phyloP scores from a whole-genome alignment of 129 eudicot genomes.

The Chrysanthemum seticuspe region DNA sequence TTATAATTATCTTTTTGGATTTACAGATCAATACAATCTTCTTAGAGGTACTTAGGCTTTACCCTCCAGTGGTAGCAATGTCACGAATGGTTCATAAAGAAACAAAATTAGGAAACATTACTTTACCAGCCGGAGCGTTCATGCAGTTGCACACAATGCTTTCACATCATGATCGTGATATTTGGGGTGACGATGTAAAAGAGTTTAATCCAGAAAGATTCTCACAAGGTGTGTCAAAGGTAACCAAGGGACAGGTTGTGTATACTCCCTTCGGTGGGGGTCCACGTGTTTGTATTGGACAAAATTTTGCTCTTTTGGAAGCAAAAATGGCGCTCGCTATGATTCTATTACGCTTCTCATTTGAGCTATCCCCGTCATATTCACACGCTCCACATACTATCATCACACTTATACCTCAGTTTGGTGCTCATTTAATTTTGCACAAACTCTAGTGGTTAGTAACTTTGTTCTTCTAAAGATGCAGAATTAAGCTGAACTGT shows the following conservation, averaged over 20 bases:
- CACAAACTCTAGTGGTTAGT: neutral
- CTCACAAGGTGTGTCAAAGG: conserved; percentile 3
- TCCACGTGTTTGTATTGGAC: conserved; percentile 9
- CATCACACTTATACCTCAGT: conserved; percentile 10
- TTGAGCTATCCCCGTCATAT: conserved; percentile 1
- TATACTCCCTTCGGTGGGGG: conserved; percentile 9
- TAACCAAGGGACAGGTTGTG: conserved; percentile 7
- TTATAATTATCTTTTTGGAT: neutral
- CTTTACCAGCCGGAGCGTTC: neutral
- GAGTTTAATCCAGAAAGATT: conserved; percentile 15
- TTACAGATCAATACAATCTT: conserved; percentile 16
- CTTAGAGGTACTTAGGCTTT: conserved; percentile 24
- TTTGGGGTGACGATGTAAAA: conserved; percentile 33
- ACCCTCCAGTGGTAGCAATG: conserved; percentile 11
- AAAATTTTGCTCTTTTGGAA: conserved; percentile 10
- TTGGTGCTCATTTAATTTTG: neutral
- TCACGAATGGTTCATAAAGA: conserved; percentile 23
- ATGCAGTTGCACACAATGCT: conserved; percentile 8
- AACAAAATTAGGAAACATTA: conserved; percentile 14
- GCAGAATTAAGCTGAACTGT: neutral
- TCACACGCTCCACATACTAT: conserved; percentile 11
- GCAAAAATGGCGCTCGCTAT: conserved; percentile 2
- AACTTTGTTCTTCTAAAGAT: neutral
- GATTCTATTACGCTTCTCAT: conserved; percentile 6
- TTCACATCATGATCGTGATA: conserved; percentile 14